Evolutionary conservation across 139 green algal genomes (phyloP), one percentile per base, ranked within the genome.

Genomic region (Raphidocelis subcapitata): DNA sequence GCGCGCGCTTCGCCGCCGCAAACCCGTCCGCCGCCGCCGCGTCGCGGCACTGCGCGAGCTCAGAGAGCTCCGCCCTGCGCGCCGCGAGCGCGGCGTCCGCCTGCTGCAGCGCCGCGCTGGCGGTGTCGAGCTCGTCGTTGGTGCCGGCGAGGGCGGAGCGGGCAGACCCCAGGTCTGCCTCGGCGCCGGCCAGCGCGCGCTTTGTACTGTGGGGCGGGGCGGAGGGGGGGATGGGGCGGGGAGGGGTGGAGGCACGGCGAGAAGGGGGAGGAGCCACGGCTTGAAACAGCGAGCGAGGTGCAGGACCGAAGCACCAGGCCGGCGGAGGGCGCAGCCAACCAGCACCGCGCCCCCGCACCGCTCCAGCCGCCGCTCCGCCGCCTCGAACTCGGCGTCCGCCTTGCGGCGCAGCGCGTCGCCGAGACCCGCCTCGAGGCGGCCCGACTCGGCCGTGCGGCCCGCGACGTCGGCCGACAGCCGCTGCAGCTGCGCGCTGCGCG

Each of bases 1-100:
- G 70, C 23, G 51, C 44, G n/a, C 44, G 41, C 46, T 70, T 69
- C 4, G 47, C 61, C 12, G 68, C 70, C 29, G 61, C 46, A 24
- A 70, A 70, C 60, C 69, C 44, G 59, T 77, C 37, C 15, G 26
- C 60, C 44, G 70, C 70, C 26, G 70, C 70, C 26, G 61, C 61
- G 29, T 69, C 60, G 26, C 65, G n/a, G 46, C 70, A 49, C 5
- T 26, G 32, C 62, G 54, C 26, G n/a, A 72, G 44, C 20, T 62
- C 61, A 1, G 60, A 49, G 60, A 83, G 77, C 60, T 83, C 77
- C 29, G 51, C 0, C 69, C 57, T 67, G 59, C 65, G 69, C 28
- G 41, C 21, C 23, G n/a, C 31, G 56, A 59, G 66, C 70, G 67
- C 59, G 12, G 26, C 70, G 59, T 76, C 70, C 0, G 70, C 68